phyloP scores from a whole-genome alignment of 2,329 filamentous ascomycete species.

The Ascochyta rabiei region DNA sequence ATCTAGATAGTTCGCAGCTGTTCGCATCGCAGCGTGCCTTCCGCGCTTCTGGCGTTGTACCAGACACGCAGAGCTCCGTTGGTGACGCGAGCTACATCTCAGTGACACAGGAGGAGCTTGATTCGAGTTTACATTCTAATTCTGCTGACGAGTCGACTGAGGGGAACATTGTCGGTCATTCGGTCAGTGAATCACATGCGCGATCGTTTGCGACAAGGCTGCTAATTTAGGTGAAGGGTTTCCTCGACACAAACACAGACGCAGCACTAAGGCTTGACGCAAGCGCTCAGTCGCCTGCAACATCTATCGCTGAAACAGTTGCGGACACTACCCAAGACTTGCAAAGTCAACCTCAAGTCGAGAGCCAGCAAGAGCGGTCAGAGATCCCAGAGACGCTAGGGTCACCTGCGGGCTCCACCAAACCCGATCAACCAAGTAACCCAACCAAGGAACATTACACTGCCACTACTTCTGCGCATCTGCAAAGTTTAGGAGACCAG shows the following conservation, averaged over 20 bases:
- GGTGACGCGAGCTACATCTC: conserved; percentile 32
- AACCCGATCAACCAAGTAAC: neutral
- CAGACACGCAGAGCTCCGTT: conserved; percentile 36
- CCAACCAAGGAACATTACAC: neutral
- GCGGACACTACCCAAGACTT: conserved; percentile 26
- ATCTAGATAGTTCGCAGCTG: conserved; percentile 29
- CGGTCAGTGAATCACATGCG: neutral
- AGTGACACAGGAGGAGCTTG: conserved; percentile 28
- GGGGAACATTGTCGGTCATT: conserved; percentile 17
- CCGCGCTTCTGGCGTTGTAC: conserved; percentile 28
- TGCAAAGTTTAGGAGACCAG: neutral
- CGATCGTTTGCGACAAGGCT: neutral
- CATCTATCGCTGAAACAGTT: conserved; percentile 38
- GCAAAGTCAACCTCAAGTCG: conserved; percentile 18
- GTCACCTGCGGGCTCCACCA: neutral
- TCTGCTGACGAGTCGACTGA: conserved; percentile 9
- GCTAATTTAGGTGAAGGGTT: conserved; percentile 10
- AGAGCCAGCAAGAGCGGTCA: conserved; percentile 6
- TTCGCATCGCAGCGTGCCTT: conserved; percentile 18
- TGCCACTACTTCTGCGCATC: neutral
- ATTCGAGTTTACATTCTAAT: conserved; percentile 1
- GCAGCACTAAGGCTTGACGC: conserved; percentile 5
- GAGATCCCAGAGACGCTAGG: conserved; percentile 15
- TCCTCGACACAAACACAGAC: conserved; percentile 19
- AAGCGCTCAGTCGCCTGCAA: conserved; percentile 22